Evolutionary conservation across 225 moss, liverwort and hornwort species (phyloP), one percentile per base, ranked within the genome.

Genomic region (Polytrichum commune): DNA sequence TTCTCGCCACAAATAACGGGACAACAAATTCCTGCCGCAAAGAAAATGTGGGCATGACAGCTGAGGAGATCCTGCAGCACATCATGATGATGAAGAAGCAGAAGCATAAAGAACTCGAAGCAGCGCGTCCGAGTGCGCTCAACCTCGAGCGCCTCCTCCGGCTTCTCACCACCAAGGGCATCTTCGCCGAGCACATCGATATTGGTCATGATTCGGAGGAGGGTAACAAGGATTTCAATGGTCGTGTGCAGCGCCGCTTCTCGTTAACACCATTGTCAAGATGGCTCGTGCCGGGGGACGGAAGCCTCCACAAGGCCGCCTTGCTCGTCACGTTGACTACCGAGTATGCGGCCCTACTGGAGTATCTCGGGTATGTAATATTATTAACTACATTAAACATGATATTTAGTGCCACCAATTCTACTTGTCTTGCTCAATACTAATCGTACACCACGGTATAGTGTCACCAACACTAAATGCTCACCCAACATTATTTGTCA

Each of bases 281-380:
- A 6, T 69, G 68, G 0, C 22, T 79, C 32, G 65, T 74, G 22
- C 74, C 74, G 2, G 53, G 29, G 3, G 9, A 67, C 1, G 70
- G 79, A 65, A 66, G 69, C 0, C 5, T 79, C 26, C 60, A 61
- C 32, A 70, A 79, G 19, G 30, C 69, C 53, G 69, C 69, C 20
- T 29, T 61, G 27, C 2, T 28, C 54, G 19, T 61, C 1, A 70
- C 74, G 2, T 25, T 79, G 0, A 61, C 61, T 0, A 27, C 66
- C 0, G 65, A 74, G 13, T 35, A 55, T 4, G 62, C 60, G 25
- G 29, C 28, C 3, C 61, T 70, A 1, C 29, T 79, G 60, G 53
- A 61, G 22, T 70, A 55, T 54, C 60, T 79, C 18, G 68, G 70
- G 79, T 79, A 22, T 6, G 20, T 60, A 60, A 29, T 5, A 29